Percentiles rank a stretch among this genome's conserved stretches.
Conservation (phyloP, 2,329 filamentous ascomycete species). For the Colletotrichum sp. region DNA sequence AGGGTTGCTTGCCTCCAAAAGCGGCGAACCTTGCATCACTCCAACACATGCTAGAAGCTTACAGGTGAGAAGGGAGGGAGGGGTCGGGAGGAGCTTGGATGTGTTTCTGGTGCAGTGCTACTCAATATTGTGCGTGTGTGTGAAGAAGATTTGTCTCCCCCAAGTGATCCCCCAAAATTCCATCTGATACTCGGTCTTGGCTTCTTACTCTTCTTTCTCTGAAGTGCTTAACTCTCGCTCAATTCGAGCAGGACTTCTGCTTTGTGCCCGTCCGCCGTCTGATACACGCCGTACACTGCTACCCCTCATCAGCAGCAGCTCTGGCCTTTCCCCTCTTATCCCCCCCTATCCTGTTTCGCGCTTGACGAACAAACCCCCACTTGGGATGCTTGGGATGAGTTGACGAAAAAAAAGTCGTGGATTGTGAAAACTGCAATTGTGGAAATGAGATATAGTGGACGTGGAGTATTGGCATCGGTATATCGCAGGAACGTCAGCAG, state of each 20-base stretch:
- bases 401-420: background rate
- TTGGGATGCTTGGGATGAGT: background rate
- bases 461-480: background rate
- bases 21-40: constrained; percentile 7
- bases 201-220: background rate
- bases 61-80: background rate
- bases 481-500: background rate
- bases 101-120: background rate
- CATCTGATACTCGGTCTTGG: background rate
- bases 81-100: background rate
- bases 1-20: background rate
- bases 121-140: background rate
- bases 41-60: background rate
- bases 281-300: background rate
- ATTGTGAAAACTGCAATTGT: background rate
- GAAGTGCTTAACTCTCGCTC: background rate
- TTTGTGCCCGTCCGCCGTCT: background rate
- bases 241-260: background rate
- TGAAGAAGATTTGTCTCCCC: background rate
- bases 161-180: background rate
- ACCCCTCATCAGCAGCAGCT: background rate
- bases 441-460: background rate
- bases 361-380: constrained; percentile 5
- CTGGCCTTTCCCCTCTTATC: background rate
- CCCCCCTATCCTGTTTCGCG: background rate